phyloP scores from a whole-genome alignment of 164 flowering plant genomes.

The Sextonia rubra region DNA sequence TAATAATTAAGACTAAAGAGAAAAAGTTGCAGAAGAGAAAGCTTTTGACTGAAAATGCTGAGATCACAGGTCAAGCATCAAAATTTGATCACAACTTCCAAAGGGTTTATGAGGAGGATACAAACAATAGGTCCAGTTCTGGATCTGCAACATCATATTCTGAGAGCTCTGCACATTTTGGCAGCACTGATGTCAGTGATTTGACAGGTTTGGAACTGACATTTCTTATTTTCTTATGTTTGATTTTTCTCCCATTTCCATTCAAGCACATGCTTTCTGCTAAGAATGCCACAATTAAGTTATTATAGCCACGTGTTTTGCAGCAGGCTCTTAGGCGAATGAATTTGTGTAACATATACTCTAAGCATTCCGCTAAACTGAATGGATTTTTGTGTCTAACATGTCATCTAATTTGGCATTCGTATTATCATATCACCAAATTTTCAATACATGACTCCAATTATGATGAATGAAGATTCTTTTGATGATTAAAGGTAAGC shows the following conservation, averaged over 20 bases:
- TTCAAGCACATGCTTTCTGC: background rate
- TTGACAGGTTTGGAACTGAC: conserved; percentile 53
- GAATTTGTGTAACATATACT: background rate
- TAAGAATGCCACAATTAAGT: background rate
- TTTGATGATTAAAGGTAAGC: background rate
- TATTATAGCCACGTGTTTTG: background rate
- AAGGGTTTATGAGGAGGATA: conserved; percentile 69
- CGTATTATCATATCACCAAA: background rate
- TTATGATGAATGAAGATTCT: background rate
- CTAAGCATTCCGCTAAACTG: too few species aligned
- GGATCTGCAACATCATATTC: conserved; percentile 92
- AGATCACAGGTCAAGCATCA: conserved; percentile 24
- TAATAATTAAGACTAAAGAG: conserved; percentile 57
- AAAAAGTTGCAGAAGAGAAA: conserved; percentile 62
- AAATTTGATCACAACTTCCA: conserved; percentile 38
- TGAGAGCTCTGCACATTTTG: conserved; percentile 84
- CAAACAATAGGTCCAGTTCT: conserved; percentile 88
- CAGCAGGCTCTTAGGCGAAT: background rate
- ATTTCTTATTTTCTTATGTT: background rate
- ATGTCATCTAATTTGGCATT: background rate
- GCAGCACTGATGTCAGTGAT: conserved; percentile 77
- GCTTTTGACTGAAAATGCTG: conserved; percentile 29
- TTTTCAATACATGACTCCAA: background rate
- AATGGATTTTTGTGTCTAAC: too few species aligned
- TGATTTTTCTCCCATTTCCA: background rate